Evolutionary conservation across 768 basidiomycete species (phyloP).

Genomic region (Gloeopeniophorella convolvens): DNA sequence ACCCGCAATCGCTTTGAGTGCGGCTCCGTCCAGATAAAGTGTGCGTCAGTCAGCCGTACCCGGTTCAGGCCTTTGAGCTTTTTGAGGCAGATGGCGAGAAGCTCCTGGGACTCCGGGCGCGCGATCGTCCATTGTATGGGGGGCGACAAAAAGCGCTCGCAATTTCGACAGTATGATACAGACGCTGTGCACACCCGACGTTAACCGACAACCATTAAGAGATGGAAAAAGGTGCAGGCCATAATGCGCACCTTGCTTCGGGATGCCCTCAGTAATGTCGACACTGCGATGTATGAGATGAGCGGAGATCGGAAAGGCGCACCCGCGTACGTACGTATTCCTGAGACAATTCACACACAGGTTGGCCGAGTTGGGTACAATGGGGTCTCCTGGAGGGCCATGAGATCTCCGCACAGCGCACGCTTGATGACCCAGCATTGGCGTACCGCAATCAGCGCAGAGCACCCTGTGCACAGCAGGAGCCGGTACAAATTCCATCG

Average conservation of each 20-base stretch:
- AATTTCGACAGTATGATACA: slow-evolving; percentile 90
- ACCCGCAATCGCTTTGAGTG: slow-evolving; percentile 91
- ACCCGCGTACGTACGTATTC: slow-evolving; percentile 56
- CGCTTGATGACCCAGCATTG: background rate
- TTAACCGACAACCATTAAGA: too few relatives aligned
- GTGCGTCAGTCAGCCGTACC: slow-evolving; percentile 95
- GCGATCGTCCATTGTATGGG: slow-evolving; percentile 83
- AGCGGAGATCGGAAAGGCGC: background rate
- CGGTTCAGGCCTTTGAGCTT: slow-evolving; percentile 92
- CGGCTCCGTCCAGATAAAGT: slow-evolving; percentile 99
- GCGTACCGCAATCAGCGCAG: slow-evolving; percentile 82
- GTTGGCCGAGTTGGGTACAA: slow-evolving; percentile 89
- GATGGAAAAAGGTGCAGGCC: too few relatives aligned
- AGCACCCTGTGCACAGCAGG: slow-evolving; percentile 77
- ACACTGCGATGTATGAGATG: slow-evolving; percentile 41
- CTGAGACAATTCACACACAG: slow-evolving; percentile 83
- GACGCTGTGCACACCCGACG: slow-evolving; percentile 68
- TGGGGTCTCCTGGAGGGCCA: slow-evolving; percentile 57
- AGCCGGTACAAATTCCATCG: slow-evolving; percentile 74
- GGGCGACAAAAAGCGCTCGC: slow-evolving; percentile 91
- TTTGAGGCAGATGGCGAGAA: slow-evolving; percentile 90
- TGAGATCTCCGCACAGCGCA: slow-evolving; percentile 1
- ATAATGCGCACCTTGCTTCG: slow-evolving; percentile 82
- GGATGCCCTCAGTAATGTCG: slow-evolving; percentile 97
- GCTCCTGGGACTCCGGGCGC: slow-evolving; percentile 85